Conservation (phyloP, 139 green algal genomes). For the Chlorella vulgaris region DNA sequence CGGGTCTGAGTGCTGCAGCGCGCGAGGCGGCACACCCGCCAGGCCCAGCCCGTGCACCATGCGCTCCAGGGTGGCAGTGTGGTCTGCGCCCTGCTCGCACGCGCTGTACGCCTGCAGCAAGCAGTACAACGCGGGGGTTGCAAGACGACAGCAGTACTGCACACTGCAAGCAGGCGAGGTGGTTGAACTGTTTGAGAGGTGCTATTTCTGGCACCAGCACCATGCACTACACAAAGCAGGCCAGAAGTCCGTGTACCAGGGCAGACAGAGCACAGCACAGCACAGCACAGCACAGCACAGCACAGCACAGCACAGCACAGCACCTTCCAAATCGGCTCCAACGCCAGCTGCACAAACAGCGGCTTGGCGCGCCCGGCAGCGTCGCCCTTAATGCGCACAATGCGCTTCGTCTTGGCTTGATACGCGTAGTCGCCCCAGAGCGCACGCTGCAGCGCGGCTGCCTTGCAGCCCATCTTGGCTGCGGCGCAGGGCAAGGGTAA, state of each 20-base stretch:
- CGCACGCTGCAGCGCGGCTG: constrained; percentile 43
- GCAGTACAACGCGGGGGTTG: neutral
- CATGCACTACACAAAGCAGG: neutral
- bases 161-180: too few relatives aligned
- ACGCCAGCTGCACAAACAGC: constrained; percentile 91
- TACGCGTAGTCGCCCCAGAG: constrained; percentile 94
- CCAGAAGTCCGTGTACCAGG: neutral
- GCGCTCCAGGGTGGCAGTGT: constrained; percentile 58
- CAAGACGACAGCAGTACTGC: neutral
- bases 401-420: constrained; percentile 88
- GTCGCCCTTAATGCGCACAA: constrained; percentile 71
- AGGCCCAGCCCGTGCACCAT: constrained; percentile 76
- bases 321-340: constrained; percentile 65
- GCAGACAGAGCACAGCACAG: neutral
- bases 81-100: constrained; percentile 61
- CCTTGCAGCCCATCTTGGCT: constrained; percentile 82
- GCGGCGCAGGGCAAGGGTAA: neutral
- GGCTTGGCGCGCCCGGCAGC: constrained; percentile 61
- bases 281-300: neutral
- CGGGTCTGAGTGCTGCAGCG: constrained; percentile 65
- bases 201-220: too few relatives aligned
- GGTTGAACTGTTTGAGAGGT: too few relatives aligned
- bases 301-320: neutral
- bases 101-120: constrained; percentile 69
- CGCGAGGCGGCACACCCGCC: constrained; percentile 46